Conservation (phyloP, 2,329 filamentous ascomycete genomes). For the Graphilbum sp. region DNA sequence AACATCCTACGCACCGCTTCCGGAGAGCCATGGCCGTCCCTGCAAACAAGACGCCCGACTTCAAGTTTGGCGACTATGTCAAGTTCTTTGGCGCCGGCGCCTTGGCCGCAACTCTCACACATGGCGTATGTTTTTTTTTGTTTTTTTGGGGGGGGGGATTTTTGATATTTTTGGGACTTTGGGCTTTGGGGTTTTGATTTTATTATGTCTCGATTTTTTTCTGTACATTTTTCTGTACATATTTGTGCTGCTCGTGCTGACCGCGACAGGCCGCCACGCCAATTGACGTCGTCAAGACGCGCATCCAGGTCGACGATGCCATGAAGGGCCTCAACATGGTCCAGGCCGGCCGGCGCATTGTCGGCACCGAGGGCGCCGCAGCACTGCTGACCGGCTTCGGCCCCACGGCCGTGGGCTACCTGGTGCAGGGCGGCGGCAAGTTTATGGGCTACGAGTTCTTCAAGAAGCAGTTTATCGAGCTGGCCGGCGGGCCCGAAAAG, state of each 20-base stretch:
- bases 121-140: constrained; percentile 23
- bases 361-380: constrained; percentile 61
- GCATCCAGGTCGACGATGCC: constrained; percentile 75
- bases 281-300: constrained; percentile 67
- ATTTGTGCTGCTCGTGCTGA: neutral
- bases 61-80: constrained; percentile 26
- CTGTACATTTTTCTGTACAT: neutral
- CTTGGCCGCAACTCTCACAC: constrained; percentile 33
- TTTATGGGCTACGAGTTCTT: constrained; percentile 90
- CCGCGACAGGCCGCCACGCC: constrained; percentile 30
- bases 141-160: neutral
- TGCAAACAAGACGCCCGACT: constrained; percentile 17
- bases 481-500: constrained; percentile 36
- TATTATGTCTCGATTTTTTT: neutral
- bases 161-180: neutral
- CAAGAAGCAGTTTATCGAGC: constrained; percentile 71
- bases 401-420: constrained; percentile 73
- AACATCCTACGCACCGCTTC: too few species aligned
- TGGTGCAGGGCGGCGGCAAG: constrained; percentile 80
- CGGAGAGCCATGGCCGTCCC: constrained; percentile 3
- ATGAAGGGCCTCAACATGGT: constrained; percentile 77
- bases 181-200: neutral
- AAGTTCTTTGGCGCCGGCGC: constrained; percentile 38
- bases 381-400: constrained; percentile 72
- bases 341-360: constrained; percentile 61